Conservation (phyloP, 306 rosid species). For the Vigna trinervia region DNA sequence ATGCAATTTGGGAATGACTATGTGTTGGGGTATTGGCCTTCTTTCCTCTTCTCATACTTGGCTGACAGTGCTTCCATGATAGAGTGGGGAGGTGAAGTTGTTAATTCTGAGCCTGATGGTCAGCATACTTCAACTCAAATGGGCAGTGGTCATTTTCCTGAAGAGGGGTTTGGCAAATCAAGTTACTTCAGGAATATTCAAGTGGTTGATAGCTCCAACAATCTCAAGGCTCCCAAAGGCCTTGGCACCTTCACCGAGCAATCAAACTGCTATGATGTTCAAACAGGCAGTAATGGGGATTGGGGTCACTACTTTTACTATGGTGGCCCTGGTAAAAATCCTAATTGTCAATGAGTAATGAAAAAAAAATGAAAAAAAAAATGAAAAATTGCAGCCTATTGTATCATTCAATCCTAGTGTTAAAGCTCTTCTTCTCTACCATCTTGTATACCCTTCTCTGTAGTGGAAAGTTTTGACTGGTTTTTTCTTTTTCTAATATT, state of each 20-base stretch:
- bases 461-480: constrained; percentile 90
- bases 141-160: constrained; percentile 97
- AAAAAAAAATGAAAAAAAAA: background rate
- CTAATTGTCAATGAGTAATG: constrained; percentile 69
- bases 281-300: constrained; percentile 87
- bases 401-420: constrained; percentile 65
- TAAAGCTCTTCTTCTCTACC: constrained; percentile 36
- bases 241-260: constrained; percentile 90
- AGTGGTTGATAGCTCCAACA: constrained; percentile 90
- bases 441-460: constrained; percentile 57
- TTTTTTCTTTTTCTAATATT: constrained; percentile 36
- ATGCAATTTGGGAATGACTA: constrained; percentile 92
- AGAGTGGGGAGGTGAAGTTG: constrained; percentile 99
- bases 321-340: constrained; percentile 97
- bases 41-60: constrained; percentile 89
- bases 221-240: constrained; percentile 87
- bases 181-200: constrained; percentile 95
- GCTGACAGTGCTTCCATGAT: constrained; percentile 98
- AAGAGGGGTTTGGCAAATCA: constrained; percentile 90
- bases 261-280: constrained; percentile 96
- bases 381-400: constrained; percentile 26
- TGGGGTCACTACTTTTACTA: constrained; percentile 99
- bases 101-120: constrained; percentile 80
- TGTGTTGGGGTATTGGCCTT: constrained; percentile 96
- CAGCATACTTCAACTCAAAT: constrained; percentile 93